Conservation (phyloP, 805 yeast genomes). For the Candida wancherniae region DNA sequence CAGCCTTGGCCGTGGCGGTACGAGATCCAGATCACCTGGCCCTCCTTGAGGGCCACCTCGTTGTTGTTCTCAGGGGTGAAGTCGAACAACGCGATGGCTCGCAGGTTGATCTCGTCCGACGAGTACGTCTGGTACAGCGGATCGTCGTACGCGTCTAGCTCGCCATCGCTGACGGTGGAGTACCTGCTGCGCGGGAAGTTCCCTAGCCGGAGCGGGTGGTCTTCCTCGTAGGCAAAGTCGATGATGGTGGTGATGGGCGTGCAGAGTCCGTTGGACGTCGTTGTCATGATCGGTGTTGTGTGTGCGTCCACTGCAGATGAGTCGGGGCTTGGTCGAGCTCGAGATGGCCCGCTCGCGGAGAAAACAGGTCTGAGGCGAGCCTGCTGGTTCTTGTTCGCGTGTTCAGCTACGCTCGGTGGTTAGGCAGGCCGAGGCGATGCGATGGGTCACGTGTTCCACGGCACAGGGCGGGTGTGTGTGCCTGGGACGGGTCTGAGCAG, state of each 20-base stretch:
- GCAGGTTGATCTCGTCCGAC: slow-evolving; percentile 38
- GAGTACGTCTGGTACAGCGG: slow-evolving; percentile 10
- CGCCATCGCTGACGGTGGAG: slow-evolving; percentile 8
- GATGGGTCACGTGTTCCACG: too few relatives aligned
- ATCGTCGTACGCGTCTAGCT: slow-evolving; percentile 9
- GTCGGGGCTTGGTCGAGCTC: too few relatives aligned
- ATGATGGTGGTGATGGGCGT: slow-evolving; percentile 49
- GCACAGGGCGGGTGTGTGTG: too few relatives aligned
- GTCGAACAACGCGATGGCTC: slow-evolving; percentile 85
- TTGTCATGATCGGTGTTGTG: neutral
- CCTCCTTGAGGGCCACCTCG: slow-evolving; percentile 72
- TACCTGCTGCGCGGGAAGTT: slow-evolving; percentile 13
- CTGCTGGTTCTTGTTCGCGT: too few relatives aligned
- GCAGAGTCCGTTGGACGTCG: slow-evolving; percentile 10
- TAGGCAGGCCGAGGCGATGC: too few relatives aligned
- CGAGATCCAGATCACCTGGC: slow-evolving; percentile 79
- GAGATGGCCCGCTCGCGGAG: too few relatives aligned
- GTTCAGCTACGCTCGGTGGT: too few relatives aligned
- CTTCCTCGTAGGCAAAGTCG: slow-evolving; percentile 76
- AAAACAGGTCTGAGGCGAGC: too few relatives aligned
- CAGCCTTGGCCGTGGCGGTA: slow-evolving; percentile 98
- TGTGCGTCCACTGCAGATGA: too few relatives aligned
- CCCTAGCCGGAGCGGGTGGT: slow-evolving; percentile 71
- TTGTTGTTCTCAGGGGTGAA: slow-evolving; percentile 93
- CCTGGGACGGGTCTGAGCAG: too few relatives aligned